Base-by-base conservation (phyloP, 495 filamentous ascomycete genomes). In the Penicillium dipodomyicola region DNA sequence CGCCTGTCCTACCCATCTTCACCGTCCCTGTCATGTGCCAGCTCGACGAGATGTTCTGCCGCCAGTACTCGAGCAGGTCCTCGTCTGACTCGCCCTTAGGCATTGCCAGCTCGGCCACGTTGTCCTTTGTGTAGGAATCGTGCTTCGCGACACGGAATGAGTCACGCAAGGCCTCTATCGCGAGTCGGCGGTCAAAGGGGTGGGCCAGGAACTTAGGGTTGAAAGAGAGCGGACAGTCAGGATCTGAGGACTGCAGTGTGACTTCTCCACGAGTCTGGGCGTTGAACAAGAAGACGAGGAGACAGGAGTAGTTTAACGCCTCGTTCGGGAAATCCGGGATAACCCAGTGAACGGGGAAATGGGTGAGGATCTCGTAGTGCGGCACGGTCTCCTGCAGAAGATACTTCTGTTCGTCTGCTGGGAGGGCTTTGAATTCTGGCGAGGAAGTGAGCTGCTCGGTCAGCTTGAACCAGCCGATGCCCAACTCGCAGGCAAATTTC, bases 11-110 rank as follows among this genome's bases (percentile, higher is more conserved):
- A 6, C 84, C 84, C 82, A 87, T 87, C 61, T 79, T 80, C 45
- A 75, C 73, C 0, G 82, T 85, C 1, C 82, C 79, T 10, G 77
- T 79, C 72, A 78, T 78, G 52, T 83, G 82, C 65, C 61, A 68
- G 54, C 63, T 68, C 2, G 60, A 62, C n/a, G 54, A 61, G 33
- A 67, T 63, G 30, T 67, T 73, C 62, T 72, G 56, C 32, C 62
- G 59, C 69, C 76, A 76, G 63, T 76, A 74, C n/a, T 73, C 77
- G n/a, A 82, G 68, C 44, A 84, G 59, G 29, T 81, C 77, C 57
- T 83, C 82, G 50, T 86, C 83, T 1, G 72, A 76, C 8, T 73
- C 67, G 33, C 71, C 64, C 42, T 66, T 62, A 1, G 83, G 82
- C 10, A 70, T 78, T 2, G 65, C 65, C 14, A 83, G 52, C 22